Evolutionary conservation across 768 basidiomycete species (phyloP).

Genomic region (Boletus eberwhitei): DNA sequence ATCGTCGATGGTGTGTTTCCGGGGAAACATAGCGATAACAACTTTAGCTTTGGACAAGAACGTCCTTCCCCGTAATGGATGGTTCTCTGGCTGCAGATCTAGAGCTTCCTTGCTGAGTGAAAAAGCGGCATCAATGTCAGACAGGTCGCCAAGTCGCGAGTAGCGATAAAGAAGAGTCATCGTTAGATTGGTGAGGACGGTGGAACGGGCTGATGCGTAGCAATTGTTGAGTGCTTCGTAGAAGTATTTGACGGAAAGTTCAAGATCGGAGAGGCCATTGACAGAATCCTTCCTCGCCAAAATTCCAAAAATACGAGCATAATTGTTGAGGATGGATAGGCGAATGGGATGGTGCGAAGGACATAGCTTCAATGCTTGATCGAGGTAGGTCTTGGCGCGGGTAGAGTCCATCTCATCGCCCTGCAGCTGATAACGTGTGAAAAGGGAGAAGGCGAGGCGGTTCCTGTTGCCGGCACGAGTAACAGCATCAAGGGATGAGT

Average conservation of each 20-base stretch:
- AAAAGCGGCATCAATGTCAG: constrained; percentile 8
- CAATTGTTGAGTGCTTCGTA: too few relatives aligned
- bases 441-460: too few relatives aligned
- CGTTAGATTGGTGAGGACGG: constrained; percentile 2
- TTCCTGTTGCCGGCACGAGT: too few relatives aligned
- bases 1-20: constrained; percentile 6
- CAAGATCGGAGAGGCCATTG: constrained; percentile 5
- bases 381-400: too few relatives aligned
- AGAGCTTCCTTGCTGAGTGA: constrained; percentile 10
- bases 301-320: constrained; percentile 10
- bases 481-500: background rate
- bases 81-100: constrained; percentile 10
- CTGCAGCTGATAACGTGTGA: too few relatives aligned
- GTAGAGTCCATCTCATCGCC: too few relatives aligned
- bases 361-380: background rate
- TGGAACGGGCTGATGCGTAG: too few relatives aligned
- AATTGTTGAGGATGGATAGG: constrained; percentile 9
- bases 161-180: constrained; percentile 8
- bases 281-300: constrained; percentile 4
- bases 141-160: background rate
- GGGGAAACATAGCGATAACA: constrained; percentile 11
- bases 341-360: constrained; percentile 4
- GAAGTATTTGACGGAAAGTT: background rate
- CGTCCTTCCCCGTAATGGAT: constrained; percentile 11
- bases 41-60: constrained; percentile 21